Evolutionary conservation across 768 basidiomycete species (phyloP).

Genomic region (Cystofilobasidium bisporidii): DNA sequence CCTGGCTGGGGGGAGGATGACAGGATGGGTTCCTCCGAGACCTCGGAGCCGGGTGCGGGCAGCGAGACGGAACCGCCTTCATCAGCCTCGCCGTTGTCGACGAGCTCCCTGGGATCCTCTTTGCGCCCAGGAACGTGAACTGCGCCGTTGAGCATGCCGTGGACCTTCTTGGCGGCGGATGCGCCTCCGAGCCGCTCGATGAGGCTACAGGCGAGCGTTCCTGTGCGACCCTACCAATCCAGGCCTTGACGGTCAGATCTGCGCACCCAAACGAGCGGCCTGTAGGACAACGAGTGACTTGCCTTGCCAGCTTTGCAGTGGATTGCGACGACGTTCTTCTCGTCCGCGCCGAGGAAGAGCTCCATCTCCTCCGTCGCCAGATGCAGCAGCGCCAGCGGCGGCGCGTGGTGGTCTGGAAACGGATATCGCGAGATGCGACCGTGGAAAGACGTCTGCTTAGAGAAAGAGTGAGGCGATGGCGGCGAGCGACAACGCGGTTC

Average conservation of each 20-base stretch:
- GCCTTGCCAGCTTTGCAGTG: constrained; percentile 62
- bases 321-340: constrained; percentile 62
- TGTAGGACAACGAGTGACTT: constrained; percentile 8
- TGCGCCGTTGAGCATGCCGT: constrained; percentile 48
- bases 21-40: constrained; percentile 37
- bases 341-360: constrained; percentile 57
- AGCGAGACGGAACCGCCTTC: constrained; percentile 39
- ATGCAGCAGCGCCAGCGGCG: constrained; percentile 64
- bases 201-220: constrained; percentile 74
- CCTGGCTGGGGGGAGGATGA: not conserved
- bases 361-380: constrained; percentile 65
- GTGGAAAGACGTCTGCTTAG: constrained; percentile 47
- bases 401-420: constrained; percentile 86
- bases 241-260: not conserved
- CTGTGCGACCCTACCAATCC: constrained; percentile 74
- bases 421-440: constrained; percentile 73
- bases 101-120: constrained; percentile 46
- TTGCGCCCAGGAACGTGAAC: constrained; percentile 32
- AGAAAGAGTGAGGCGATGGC: not conserved
- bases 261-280: not conserved
- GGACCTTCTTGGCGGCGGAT: constrained; percentile 30
- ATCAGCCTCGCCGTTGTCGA: constrained; percentile 32
- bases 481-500: too few species aligned
- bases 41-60: constrained; percentile 16
- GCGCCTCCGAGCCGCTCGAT: constrained; percentile 43